Conservation (phyloP, 306 rosid species). For the Hippophae rhamnoides region DNA sequence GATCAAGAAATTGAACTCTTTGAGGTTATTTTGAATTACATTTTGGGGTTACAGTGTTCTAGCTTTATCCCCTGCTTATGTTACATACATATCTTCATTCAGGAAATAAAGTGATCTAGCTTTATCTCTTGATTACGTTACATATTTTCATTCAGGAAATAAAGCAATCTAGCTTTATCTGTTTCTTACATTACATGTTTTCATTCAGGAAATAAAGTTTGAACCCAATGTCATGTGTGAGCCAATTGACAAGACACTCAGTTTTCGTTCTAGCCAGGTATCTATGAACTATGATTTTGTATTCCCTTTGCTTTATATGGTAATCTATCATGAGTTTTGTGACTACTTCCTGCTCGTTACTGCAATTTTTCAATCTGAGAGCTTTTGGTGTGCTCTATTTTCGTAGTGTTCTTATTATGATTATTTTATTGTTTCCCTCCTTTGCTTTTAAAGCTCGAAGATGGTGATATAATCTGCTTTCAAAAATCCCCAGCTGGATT, state of each 20-base stretch:
- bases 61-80: not conserved
- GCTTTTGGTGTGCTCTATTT: not conserved
- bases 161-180: not conserved
- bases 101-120: not conserved
- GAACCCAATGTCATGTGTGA: constrained; percentile 98
- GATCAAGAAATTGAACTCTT: constrained; percentile 84
- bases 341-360: too few species aligned
- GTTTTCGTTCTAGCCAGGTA: constrained; percentile 91
- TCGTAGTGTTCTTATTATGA: not conserved
- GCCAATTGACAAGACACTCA: constrained; percentile 74
- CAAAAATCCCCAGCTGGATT: constrained; percentile 57
- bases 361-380: too few species aligned
- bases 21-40: constrained; percentile 49
- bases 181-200: not conserved
- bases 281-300: not conserved
- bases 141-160: not conserved
- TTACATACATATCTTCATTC: constrained; percentile 7
- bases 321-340: too few species aligned
- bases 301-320: too few species aligned
- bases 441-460: constrained; percentile 60
- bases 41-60: constrained; percentile 3
- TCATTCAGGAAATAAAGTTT: constrained; percentile 77
- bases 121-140: not conserved
- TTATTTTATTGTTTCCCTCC: constrained; percentile 4
- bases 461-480: constrained; percentile 89